Evolutionary conservation across 768 basidiomycete species (phyloP), one percentile per base, ranked within the genome.

Genomic region (Phylloporus scabripes): DNA sequence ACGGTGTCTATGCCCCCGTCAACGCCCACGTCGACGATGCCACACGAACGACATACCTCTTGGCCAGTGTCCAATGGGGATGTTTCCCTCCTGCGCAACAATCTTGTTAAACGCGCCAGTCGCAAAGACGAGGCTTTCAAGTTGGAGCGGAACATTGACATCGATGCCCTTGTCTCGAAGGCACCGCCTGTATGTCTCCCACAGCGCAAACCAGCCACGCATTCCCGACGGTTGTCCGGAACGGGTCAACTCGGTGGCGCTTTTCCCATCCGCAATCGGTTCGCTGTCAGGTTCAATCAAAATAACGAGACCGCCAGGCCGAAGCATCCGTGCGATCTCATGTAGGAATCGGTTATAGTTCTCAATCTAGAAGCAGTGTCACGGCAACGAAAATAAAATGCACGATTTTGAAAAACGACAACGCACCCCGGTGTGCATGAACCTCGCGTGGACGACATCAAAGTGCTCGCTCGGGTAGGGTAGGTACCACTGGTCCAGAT

Each of bases 61-160:
- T 24, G 81, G 82, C 81, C 81, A 82, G 56, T 81, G 83, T 14
- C 84, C 84, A 42, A 86, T 76, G 24, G 85, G 84, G 49, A 85
- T 74, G 55, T 79, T 75, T 7, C 78, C 82, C 52, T 81, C 77
- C 49, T 74, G 73, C 20, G 74, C 65, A 32, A 75, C 68, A 44
- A 86, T 72, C 42, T 71, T 74, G 51, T 84, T 80, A 55, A 83
- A 85, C n/a, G 64, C 69, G 21, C 70, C 70, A 2, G 78, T 75
- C 6, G 66, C 64, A 15, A 71, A 61, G 15, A 86, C 70, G 34
- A 83, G 65, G 18, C 74, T 70, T 18, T 71, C 64, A 18, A 87
- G 71, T n/a, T 75, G 72, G 31, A 73, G 66, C 32, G 85, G 83
- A 37, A 85, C 77, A 10, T 73, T 73, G 42, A 74, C 62, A 56